Conservation (phyloP, 2,329 filamentous ascomycete species). For the Dactylellina leptospora region DNA sequence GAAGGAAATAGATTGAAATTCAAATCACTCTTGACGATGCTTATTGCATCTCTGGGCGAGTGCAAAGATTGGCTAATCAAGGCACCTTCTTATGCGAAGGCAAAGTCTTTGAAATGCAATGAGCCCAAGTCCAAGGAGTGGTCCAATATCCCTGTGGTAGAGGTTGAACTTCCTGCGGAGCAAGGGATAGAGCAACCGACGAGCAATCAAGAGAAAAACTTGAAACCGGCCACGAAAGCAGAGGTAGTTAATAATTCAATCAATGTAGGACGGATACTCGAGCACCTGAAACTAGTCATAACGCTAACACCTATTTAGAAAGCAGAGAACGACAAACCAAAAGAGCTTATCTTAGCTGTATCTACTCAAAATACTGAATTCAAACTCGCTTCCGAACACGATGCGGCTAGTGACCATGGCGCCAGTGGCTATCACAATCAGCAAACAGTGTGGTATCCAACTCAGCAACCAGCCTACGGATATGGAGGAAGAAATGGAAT, state of each 20-base stretch:
- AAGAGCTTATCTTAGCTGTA: too few relatives aligned
- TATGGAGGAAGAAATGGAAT: conserved; percentile 2
- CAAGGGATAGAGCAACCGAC: not conserved
- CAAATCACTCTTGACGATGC: conserved; percentile 39
- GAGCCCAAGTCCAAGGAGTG: conserved; percentile 20
- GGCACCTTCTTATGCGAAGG: conserved; percentile 50
- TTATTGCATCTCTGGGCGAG: conserved; percentile 43
- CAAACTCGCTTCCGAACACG: not conserved
- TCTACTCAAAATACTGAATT: too few relatives aligned
- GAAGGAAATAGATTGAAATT: conserved; percentile 45
- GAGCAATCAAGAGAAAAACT: not conserved
- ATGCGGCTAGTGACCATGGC: not conserved
- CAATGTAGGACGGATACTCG: not conserved
- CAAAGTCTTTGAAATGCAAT: conserved; percentile 35
- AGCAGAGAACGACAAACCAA: conserved; percentile 3
- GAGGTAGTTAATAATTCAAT: not conserved
- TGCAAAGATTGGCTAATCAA: conserved; percentile 47
- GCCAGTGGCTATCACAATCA: not conserved
- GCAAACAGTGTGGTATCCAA: conserved; percentile 29
- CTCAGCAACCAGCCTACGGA: not conserved
- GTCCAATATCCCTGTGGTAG: conserved; percentile 16
- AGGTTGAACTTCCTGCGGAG: conserved; percentile 22
- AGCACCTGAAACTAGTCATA: too few relatives aligned
- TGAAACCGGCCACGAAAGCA: not conserved
- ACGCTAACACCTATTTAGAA: too few relatives aligned